Conservation (phyloP, 2,329 filamentous ascomycete species). For the Trichoderma oligosporum region DNA sequence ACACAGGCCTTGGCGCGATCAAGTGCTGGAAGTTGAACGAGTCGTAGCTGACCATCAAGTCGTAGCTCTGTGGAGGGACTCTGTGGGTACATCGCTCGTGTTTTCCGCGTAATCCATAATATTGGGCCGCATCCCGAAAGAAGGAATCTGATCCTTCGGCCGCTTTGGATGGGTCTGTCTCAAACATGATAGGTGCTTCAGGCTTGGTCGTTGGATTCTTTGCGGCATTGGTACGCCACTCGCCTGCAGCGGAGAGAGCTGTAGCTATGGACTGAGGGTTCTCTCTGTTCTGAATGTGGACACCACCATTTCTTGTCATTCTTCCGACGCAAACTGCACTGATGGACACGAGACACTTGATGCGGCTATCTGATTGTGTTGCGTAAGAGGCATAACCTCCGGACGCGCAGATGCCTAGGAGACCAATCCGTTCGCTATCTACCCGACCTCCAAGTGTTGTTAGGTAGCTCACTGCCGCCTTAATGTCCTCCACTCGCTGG, state of each 20-base stretch:
- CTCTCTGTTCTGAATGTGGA: slow-evolving; percentile 2
- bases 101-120: slow-evolving; percentile 22
- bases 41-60: slow-evolving; percentile 19
- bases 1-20: slow-evolving; percentile 20
- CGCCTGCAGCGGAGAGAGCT: slow-evolving; percentile 11
- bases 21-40: slow-evolving; percentile 19
- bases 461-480: slow-evolving; percentile 35
- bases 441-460: slow-evolving; percentile 27
- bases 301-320: slow-evolving; percentile 25
- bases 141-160: background rate
- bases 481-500: slow-evolving; percentile 36
- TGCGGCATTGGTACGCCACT: slow-evolving; percentile 8
- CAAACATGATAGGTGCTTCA: slow-evolving; percentile 5
- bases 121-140: slow-evolving; percentile 19
- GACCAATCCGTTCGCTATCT: slow-evolving; percentile 34
- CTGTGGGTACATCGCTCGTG: slow-evolving; percentile 17
- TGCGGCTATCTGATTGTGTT: slow-evolving; percentile 36
- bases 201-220: background rate
- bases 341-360: slow-evolving; percentile 36
- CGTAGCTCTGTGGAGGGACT: slow-evolving; percentile 15
- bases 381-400: slow-evolving; percentile 37
- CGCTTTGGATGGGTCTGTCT: slow-evolving; percentile 6
- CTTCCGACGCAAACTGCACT: slow-evolving; percentile 31
- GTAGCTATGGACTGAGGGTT: slow-evolving; percentile 4
- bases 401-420: slow-evolving; percentile 38